These are phyloP conservation scores for Pseudofabraea citricarpa DNA, from an alignment of 2,329 filamentous ascomycete species.

Conservation along the genomic window DNA sequence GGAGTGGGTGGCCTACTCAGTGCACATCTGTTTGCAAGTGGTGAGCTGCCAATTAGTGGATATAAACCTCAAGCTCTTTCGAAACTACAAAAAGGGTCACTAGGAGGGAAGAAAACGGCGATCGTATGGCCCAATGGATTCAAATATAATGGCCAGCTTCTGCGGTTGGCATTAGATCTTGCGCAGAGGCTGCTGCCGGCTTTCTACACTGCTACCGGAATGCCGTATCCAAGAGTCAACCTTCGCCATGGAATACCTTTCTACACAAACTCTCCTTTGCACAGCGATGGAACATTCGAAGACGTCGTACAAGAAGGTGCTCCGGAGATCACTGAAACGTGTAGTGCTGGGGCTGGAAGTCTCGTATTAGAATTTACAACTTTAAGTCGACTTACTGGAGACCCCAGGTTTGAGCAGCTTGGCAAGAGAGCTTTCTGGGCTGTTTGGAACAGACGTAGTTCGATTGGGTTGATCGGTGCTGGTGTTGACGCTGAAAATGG, in stretches of 20 bases:
- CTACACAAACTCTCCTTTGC: conserved; percentile 42
- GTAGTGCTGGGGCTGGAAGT: conserved; percentile 93
- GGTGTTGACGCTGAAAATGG: conserved; percentile 91
- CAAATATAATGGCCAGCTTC: conserved; percentile 80
- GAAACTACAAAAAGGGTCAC: conserved; percentile 17
- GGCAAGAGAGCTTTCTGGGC: conserved; percentile 95
- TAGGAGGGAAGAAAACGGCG: conserved; percentile 40
- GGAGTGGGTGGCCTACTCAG: conserved; percentile 88
- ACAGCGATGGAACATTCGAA: conserved; percentile 47
- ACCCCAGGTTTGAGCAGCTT: conserved; percentile 80
- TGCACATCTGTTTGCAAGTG: conserved; percentile 88
- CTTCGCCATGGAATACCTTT: conserved; percentile 3
- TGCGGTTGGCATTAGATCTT: conserved; percentile 85
- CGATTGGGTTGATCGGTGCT: conserved; percentile 81
- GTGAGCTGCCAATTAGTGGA: conserved; percentile 79
- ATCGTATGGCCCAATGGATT: conserved; percentile 75
- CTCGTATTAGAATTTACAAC: conserved; percentile 91
- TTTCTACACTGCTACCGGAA: conserved; percentile 84
- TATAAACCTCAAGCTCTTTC: conserved; percentile 51
- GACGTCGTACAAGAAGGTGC: conserved; percentile 27
- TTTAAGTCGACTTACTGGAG: conserved; percentile 80
- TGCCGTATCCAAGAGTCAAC: conserved; percentile 39
- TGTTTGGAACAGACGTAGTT: conserved; percentile 85
- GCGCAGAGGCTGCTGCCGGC: conserved; percentile 81
- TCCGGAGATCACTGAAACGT: conserved; percentile 86